Evolutionary conservation across 176 grass and related monocot genomes (phyloP).

Genomic region (Pharus latifolius): DNA sequence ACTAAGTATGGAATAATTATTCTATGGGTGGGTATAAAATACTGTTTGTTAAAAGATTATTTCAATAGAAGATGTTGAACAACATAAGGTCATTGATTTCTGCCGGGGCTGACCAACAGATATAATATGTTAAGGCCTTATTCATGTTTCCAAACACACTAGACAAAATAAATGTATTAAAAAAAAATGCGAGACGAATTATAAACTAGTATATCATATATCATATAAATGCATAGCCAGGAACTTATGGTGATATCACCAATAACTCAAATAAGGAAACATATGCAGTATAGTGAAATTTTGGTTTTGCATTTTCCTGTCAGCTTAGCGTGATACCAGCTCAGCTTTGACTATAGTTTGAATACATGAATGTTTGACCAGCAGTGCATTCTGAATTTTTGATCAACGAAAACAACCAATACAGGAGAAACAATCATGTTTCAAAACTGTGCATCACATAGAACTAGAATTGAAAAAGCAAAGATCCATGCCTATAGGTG

Average conservation of each 20-base stretch:
- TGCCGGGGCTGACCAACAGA: not conserved
- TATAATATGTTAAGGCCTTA: not conserved
- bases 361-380: not conserved
- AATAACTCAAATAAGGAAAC: not conserved
- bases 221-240: not conserved
- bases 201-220: no score
- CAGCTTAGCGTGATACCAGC: conserved; percentile 3
- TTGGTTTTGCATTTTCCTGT: not conserved
- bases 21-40: no score
- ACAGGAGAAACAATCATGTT: not conserved
- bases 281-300: not conserved
- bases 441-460: not conserved
- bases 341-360: not conserved
- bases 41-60: no score
- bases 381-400: not conserved
- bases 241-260: not conserved
- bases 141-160: not conserved
- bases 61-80: no score
- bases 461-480: not conserved
- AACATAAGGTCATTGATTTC: not conserved
- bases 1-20: no score
- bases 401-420: not conserved
- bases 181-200: not conserved
- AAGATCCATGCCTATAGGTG: not conserved
- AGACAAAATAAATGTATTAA: not conserved